Base-by-base conservation (phyloP, 768 basidiomycete species). In the Russula foetens region DNA sequence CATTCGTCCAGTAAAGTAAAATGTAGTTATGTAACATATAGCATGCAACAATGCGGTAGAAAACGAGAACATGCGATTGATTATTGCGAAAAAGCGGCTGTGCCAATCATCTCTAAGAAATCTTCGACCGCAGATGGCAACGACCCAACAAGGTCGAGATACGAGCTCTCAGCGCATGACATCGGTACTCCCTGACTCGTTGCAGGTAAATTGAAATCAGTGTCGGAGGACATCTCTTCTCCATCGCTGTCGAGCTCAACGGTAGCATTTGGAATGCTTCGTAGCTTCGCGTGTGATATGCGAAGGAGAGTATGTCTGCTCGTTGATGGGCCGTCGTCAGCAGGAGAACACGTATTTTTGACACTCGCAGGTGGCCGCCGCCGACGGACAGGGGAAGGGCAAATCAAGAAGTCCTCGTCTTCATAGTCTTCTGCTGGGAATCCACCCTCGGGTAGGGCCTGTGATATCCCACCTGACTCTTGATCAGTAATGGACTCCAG, bases 221-320 rank as follows among this genome's bases (percentile, higher is more conserved):
- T 14, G 24, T 33, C 31, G 39, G 51, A 39, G 2, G 55, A 43
- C 51, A 62, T 47, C 45, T 53, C 60, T 19, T 57, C 61, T 33
- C 61, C 61, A 28, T 62, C 61, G 24, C 61, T 62, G 31, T 62
- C 45, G 19, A 62, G 56, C 12, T 58, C 56, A 31, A 58, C 29
- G 28, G 44, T 7, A 7, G 43, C 14, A 31, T 38, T 24, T 21
- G 56, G 50, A 33, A 62, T 45, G n/a, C 61, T 52, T 58, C 61
- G 61, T 48, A 62, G 51, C 51, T 53, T 62, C 4, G 61, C 61
- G n/a, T 62, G 61, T 28, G 61, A 58, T 48, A 62, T 62, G 3
- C 56, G 56, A 43, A 33, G 23, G 7, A 41, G 44, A 4, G 50
- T 7, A 15, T 7, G 45, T 26, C 46, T 28, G 47, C 46, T 41